Percentiles rank a stretch among this genome's conserved stretches.
phyloP scores from a whole-genome alignment of 768 basidiomycete genomes.

The Naganishia randhawae region DNA sequence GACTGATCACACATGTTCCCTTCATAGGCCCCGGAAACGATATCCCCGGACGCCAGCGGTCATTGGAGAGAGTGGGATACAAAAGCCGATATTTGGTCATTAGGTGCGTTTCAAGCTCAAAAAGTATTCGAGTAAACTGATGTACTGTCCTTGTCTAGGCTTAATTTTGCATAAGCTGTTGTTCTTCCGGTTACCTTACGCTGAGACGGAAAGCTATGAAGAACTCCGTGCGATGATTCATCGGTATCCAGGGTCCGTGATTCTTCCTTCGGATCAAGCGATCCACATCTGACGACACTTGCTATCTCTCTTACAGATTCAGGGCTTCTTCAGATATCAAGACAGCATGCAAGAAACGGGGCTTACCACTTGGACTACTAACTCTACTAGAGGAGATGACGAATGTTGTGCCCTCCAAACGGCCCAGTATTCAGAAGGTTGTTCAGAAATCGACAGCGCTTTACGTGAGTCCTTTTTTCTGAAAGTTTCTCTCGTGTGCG shows the following conservation, averaged over 20 bases:
- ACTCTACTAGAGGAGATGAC: constrained; percentile 70
- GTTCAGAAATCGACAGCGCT: constrained; percentile 6
- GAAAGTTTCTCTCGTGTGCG: neutral
- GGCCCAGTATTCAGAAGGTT: constrained; percentile 72
- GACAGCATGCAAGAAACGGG: constrained; percentile 64
- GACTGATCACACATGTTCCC: neutral
- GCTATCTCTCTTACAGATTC: constrained; percentile 52
- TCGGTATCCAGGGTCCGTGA: constrained; percentile 62
- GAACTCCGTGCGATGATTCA: constrained; percentile 69
- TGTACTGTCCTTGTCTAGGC: constrained; percentile 30
- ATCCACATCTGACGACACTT: neutral
- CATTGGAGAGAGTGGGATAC: constrained; percentile 69
- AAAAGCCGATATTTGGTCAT: constrained; percentile 93
- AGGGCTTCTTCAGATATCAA: constrained; percentile 57
- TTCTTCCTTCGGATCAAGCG: neutral
- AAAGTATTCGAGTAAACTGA: too few relatives aligned
- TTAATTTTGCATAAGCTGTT: constrained; percentile 92
- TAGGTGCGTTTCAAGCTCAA: constrained; percentile 55
- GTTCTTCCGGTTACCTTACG: constrained; percentile 84
- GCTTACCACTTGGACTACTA: constrained; percentile 67
- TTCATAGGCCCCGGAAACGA: constrained; percentile 70
- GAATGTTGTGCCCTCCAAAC: constrained; percentile 59
- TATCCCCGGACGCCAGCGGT: constrained; percentile 65
- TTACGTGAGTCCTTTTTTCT: neutral
- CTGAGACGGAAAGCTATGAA: constrained; percentile 65